Percentiles rank a stretch among this genome's conserved stretches.
Conservation (phyloP, 2,329 filamentous ascomycete genomes). For the Aspergillus ustus region DNA sequence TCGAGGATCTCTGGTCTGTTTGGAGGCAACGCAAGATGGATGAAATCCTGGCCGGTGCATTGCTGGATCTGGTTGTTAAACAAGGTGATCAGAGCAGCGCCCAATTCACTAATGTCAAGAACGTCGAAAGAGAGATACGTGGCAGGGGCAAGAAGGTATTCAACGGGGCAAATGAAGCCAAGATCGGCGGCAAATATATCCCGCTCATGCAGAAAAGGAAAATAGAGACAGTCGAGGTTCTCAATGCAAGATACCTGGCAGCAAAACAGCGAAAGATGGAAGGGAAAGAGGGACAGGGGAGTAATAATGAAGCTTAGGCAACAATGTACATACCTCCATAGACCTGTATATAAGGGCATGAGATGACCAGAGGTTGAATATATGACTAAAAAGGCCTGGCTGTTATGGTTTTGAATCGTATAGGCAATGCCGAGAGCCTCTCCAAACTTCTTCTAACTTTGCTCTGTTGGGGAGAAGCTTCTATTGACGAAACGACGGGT, state of each 20-base stretch:
- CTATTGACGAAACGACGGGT: slow-evolving; percentile 34
- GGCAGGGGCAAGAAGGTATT: slow-evolving; percentile 58
- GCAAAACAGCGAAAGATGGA: slow-evolving; percentile 52
- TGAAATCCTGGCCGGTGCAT: slow-evolving; percentile 76
- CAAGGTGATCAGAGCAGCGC: slow-evolving; percentile 43
- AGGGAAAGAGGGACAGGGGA: slow-evolving; percentile 30
- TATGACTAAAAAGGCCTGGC: neutral
- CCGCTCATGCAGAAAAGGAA: slow-evolving; percentile 60
- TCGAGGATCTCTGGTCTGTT: slow-evolving; percentile 77
- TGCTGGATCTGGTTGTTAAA: slow-evolving; percentile 67
- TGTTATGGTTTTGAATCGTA: slow-evolving; percentile 66
- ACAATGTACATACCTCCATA: slow-evolving; percentile 21
- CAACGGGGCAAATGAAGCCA: slow-evolving; percentile 60
- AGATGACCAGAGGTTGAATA: neutral
- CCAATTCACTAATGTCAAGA: slow-evolving; percentile 29
- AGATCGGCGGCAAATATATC: slow-evolving; percentile 62
- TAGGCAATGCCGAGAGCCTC: slow-evolving; percentile 79
- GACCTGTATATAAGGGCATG: slow-evolving; percentile 4
- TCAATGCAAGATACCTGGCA: slow-evolving; percentile 64
- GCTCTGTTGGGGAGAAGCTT: slow-evolving; percentile 72
- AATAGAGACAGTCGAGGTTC: slow-evolving; percentile 63
- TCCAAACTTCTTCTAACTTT: slow-evolving; percentile 88
- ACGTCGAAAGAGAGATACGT: slow-evolving; percentile 30
- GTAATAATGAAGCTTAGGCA: slow-evolving; percentile 19
- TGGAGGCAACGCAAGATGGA: slow-evolving; percentile 90